Evolutionary conservation across 73 alveolate species (phyloP), one percentile per base, ranked within the genome.

Genomic region (Paramecium pentaurelia): DNA sequence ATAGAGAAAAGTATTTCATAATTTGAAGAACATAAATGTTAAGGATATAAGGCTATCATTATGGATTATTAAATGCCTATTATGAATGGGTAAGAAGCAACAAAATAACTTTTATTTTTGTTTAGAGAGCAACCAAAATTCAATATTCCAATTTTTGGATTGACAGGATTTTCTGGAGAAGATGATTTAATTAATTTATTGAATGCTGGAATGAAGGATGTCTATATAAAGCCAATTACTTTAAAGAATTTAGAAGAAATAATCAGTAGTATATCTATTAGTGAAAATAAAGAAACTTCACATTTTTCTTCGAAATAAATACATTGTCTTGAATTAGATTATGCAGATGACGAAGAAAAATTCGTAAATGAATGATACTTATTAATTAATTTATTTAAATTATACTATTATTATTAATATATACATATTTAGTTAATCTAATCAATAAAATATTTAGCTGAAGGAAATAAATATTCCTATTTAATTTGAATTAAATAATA

Each of bases 151-250:
- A 77, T 77, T 11, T 77, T 77, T 20, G 90, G 90, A 36, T 45
- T 77, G 73, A 77, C 90, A 16, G 90, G 90, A n/a, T 77, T 77
- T 18, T 77, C 90, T 22, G 71, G 90, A 14, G 73, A 77, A 42
- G 90, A 77, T 28, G 90, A 77, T 20, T 20, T 77, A 38, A 20
- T 28, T 16, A 77, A 38, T 28, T 45, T 77, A 42, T 8, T 77
- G 12, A 25, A 22, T 14, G 90, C 90, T 5, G 90, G 90, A 38
- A 77, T 77, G 90, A 77, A 22, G 8, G 90, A 77, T 42, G 90
- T 77, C 2, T 77, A 36, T 32, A 77, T 77, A 9, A 77, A 77
- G 40, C 90, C 90, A 0, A 45, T 77, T 12, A 22, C 68, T 28
- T 20, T 77, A n/a, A 77, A 77, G 8, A 38, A 64, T 16, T 18